Evolutionary conservation across 306 rosid genomes (phyloP).

Genomic region (Benincasa hispida): DNA sequence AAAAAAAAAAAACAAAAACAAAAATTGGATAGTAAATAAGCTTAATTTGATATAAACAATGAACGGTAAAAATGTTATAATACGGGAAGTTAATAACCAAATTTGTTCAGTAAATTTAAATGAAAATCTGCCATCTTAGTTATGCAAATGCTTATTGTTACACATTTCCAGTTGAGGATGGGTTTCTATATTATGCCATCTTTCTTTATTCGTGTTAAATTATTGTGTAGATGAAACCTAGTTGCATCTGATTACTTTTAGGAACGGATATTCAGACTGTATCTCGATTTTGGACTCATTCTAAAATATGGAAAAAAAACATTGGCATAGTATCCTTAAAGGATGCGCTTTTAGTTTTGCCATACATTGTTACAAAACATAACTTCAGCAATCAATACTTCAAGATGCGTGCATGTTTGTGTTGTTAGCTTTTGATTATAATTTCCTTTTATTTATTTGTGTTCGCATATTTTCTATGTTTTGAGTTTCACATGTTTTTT

Average conservation of each 20-base stretch:
- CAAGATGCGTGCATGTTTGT: neutral
- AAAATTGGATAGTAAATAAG: neutral
- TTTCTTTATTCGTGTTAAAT: neutral
- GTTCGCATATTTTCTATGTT: neutral
- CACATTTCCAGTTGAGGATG: neutral
- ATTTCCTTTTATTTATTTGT: neutral
- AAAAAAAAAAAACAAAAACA: neutral
- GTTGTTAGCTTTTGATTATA: neutral
- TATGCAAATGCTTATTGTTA: neutral
- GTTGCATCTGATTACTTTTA: neutral
- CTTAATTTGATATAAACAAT: neutral
- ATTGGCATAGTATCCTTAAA: neutral
- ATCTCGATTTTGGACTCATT: neutral
- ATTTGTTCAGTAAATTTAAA: neutral
- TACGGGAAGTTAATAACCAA: neutral
- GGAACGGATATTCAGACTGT: neutral
- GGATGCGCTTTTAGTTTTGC: neutral
- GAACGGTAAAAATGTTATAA: neutral
- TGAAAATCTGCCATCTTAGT: neutral
- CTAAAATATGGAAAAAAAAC: neutral
- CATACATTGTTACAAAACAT: neutral
- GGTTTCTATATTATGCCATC: neutral
- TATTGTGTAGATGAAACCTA: neutral
- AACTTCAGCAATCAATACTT: neutral
- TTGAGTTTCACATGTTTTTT: neutral